Evolutionary conservation across 345 rosid genomes (phyloP).

Genomic region (Eucalyptus cladocalyx): DNA sequence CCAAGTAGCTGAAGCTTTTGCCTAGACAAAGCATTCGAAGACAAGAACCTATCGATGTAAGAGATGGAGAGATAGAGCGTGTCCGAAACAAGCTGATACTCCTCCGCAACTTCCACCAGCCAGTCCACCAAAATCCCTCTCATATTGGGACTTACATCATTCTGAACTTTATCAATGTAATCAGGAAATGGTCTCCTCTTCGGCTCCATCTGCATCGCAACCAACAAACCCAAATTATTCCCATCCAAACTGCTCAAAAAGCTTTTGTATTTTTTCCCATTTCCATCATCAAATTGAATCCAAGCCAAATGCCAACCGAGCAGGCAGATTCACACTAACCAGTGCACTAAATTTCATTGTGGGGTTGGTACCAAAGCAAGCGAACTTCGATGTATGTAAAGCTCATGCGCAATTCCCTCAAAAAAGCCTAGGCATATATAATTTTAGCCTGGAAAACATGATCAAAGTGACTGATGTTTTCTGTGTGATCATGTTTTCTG

Average conservation of each 20-base stretch:
- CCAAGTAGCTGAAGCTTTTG: conserved; percentile 77
- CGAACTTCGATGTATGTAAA: not conserved
- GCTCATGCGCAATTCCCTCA: not conserved
- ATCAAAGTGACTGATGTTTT: not conserved
- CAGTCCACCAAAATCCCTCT: conserved; percentile 79
- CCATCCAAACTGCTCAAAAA: not conserved
- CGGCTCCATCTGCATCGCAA: conserved; percentile 27
- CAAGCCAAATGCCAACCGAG: not conserved
- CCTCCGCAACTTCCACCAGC: conserved; percentile 84
- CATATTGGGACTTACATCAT: conserved; percentile 50
- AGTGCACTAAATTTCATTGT: not conserved
- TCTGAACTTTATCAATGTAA: conserved; percentile 64
- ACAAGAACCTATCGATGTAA: conserved; percentile 55
- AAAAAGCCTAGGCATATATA: not conserved
- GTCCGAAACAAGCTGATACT: conserved; percentile 54
- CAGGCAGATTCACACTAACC: not conserved
- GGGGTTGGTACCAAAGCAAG: not conserved
- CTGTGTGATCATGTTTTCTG: not conserved
- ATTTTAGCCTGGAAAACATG: not conserved
- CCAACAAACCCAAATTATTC: not conserved
- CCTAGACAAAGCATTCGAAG: conserved; percentile 25
- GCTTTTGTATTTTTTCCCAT: not conserved
- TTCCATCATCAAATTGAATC: not conserved
- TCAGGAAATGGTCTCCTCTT: conserved; percentile 49
- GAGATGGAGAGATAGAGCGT: conserved; percentile 46